Conservation (phyloP, 371 early-diverging fungal species). For the Mucor plumbeus region DNA sequence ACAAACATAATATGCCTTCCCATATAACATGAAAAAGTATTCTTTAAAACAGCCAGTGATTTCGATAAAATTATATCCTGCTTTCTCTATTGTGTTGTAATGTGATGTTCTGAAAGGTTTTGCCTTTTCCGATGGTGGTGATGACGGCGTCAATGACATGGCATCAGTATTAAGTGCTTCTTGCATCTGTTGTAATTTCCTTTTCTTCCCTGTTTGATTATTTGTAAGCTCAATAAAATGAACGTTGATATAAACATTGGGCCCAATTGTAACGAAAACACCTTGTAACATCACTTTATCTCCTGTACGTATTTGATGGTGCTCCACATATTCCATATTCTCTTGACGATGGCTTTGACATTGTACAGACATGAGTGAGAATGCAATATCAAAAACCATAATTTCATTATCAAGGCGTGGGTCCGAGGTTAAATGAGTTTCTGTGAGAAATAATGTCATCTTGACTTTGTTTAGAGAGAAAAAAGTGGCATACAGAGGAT, state of each 20-base stretch:
- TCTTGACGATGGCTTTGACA: conserved; percentile 25
- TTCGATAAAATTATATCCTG: conserved; percentile 6
- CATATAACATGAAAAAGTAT: conserved; percentile 23
- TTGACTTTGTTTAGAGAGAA: too few species aligned
- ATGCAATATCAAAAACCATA: conserved; percentile 15
- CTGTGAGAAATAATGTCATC: conserved; percentile 27
- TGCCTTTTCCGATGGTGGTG: neutral
- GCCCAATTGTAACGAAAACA: conserved; percentile 8
- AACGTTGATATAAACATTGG: conserved; percentile 12
- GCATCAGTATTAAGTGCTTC: neutral
- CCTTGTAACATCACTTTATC: conserved; percentile 17
- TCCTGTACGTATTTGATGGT: conserved; percentile 14
- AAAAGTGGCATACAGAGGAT: too few species aligned
- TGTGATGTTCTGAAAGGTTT: neutral
- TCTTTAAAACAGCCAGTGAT: conserved; percentile 17
- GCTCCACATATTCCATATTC: conserved; percentile 1
- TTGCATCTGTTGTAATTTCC: conserved; percentile 6
- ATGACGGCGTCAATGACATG: neutral
- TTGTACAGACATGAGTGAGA: conserved; percentile 7
- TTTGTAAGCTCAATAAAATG: neutral
- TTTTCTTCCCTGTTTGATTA: neutral
- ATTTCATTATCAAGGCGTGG: conserved; percentile 9
- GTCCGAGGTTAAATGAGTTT: conserved; percentile 26
- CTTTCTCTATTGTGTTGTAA: neutral
- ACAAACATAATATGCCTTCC: conserved; percentile 9